phyloP scores from a whole-genome alignment of 2,329 filamentous ascomycete genomes.

The Fusarium subglutinans region DNA sequence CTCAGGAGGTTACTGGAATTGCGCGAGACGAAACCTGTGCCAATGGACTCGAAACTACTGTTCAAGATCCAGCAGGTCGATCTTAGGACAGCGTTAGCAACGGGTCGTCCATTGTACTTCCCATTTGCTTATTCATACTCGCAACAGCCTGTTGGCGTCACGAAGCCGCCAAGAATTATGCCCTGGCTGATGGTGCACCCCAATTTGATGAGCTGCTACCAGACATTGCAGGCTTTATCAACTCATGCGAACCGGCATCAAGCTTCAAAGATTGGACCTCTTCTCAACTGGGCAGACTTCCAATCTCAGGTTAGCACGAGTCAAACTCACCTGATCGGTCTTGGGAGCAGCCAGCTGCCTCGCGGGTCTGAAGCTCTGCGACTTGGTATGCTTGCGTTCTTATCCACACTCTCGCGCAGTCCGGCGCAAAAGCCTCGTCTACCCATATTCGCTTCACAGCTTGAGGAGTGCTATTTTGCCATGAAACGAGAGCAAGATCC shows the following conservation, averaged over 20 bases:
- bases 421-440: neutral
- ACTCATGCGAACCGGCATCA: neutral
- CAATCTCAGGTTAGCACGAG: neutral
- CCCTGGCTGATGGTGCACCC: neutral
- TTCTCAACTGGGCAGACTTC: neutral
- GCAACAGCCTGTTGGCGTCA: accelerated
- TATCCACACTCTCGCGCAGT: neutral
- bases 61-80: constrained; percentile 13
- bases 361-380: neutral
- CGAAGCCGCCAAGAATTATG: accelerated
- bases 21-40: neutral
- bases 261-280: accelerated
- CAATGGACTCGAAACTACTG: neutral
- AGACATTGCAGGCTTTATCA: neutral
- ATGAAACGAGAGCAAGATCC: accelerated
- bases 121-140: neutral
- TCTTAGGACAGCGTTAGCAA: neutral
- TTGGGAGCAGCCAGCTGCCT: accelerated
- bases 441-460: neutral
- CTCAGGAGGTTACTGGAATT: neutral
- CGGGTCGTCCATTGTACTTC: neutral
- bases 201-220: neutral
- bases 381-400: constrained; percentile 4
- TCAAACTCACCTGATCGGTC: neutral
- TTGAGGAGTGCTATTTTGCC: neutral